Conservation (phyloP, 371 early-diverging fungal species). For the Smittium culicis region DNA sequence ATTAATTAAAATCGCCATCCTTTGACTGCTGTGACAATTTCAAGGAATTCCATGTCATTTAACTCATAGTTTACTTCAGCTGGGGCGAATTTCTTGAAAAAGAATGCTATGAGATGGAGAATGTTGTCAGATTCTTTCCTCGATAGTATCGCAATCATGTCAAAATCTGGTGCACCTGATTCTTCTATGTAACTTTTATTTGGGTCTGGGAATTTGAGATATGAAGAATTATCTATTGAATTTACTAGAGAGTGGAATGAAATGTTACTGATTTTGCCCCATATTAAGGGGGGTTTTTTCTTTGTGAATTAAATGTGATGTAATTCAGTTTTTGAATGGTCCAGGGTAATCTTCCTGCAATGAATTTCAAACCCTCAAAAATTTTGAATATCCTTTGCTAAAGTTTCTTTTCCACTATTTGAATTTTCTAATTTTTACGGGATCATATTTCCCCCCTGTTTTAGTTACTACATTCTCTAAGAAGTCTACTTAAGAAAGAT, state of each 20-base stretch:
- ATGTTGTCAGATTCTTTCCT: neutral
- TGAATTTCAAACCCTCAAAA: conserved; percentile 32
- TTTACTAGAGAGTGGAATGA: neutral
- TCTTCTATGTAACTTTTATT: conserved; percentile 1
- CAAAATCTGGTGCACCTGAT: conserved; percentile 5
- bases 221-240: neutral
- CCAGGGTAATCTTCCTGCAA: conserved; percentile 20
- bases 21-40: conserved; percentile 5
- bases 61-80: conserved; percentile 5
- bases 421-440: conserved; percentile 24
- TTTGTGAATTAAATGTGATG: conserved; percentile 15
- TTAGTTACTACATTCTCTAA: conserved; percentile 30
- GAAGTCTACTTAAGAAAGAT: conserved; percentile 24
- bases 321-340: conserved; percentile 15
- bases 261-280: neutral
- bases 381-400: conserved; percentile 15
- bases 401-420: conserved; percentile 22
- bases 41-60: neutral
- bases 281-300: conserved; percentile 3
- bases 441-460: conserved; percentile 21
- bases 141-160: neutral
- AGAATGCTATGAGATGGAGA: neutral
- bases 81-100: conserved; percentile 1
- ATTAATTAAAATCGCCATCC: conserved; percentile 3
- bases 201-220: neutral